A percentile compares a stretch with the other conserved stretches of the same genome.
phyloP scores from a whole-genome alignment of 192 early-diverging fungal genomes.

The Spinellus fusiger region DNA sequence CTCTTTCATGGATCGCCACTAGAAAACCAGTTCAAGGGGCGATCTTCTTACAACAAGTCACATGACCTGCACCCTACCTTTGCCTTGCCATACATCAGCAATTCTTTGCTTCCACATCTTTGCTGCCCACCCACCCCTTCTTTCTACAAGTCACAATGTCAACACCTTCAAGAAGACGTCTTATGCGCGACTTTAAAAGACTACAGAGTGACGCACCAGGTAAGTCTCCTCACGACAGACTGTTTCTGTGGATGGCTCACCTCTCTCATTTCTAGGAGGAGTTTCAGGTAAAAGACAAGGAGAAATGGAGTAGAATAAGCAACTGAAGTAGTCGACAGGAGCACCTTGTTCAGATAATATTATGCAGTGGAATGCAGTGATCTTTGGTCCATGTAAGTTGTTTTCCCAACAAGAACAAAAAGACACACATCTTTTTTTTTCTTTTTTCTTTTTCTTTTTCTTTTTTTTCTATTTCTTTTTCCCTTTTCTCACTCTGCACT shows the following conservation, averaged over 20 bases:
- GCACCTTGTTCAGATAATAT: slow-evolving; percentile 96
- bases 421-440: not conserved
- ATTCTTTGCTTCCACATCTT: not conserved
- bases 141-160: slow-evolving; percentile 57
- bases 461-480: not conserved
- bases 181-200: slow-evolving; percentile 98
- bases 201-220: slow-evolving; percentile 91
- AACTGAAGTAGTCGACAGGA: slow-evolving; percentile 59
- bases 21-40: no score
- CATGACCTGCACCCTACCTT: no score
- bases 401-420: not conserved
- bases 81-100: no score
- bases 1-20: no score
- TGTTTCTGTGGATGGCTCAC: not conserved
- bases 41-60: no score
- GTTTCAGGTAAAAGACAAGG: slow-evolving; percentile 24
- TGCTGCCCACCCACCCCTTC: not conserved
- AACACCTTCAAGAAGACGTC: slow-evolving; percentile 84
- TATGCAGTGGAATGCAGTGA: slow-evolving; percentile 98
- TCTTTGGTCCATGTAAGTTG: slow-evolving; percentile 79
- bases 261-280: slow-evolving; percentile 14
- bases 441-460: not conserved
- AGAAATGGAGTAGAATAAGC: not conserved
- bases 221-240: not conserved
- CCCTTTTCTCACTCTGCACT: not conserved